Evolutionary conservation across 495 filamentous ascomycete genomes (phyloP), one percentile per base, ranked within the genome.

Genomic region (Barbatosphaeria neglecta): DNA sequence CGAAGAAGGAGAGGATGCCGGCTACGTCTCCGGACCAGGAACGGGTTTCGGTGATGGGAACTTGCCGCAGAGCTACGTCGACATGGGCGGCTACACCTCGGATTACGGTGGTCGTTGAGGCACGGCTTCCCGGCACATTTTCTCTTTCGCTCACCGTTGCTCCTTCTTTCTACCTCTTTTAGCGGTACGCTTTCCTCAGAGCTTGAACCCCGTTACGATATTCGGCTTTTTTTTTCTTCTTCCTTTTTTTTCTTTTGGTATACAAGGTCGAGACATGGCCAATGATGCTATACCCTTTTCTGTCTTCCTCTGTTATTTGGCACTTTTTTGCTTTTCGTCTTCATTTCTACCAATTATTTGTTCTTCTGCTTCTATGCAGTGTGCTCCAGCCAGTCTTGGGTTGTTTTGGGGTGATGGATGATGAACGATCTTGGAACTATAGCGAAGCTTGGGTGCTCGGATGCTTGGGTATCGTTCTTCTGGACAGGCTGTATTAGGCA

Each of bases 1-100:
- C 44, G 75, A 80, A 44, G 78, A 80, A 27, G 72, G 66, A 3
- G 78, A 81, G 10, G 81, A 82, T 28, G 64, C 63, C 4, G 77
- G 74, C 7, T 80, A 76, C 48, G 68, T 78, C n/a, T 74, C 69
- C 27, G 73, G 72, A 0, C 72, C 74, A 2, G 72, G 70, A 5
- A 66, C 62, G 11, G 70, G 71, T 0, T 75, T 70, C 45, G 69
- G 68, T 8, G 69, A 65, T 17, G 67, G 69, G 6, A 63, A 72
- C 51, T 59, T 75, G 61, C 63, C 65, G 27, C 67, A 74, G 46
- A 64, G 67, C 45, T 68, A 68, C 46, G 70, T 69, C 3, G 72
- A 74, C 31, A 65, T 72, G 22, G 69, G n/a, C n/a, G n/a, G 66
- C 20, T 78, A 78, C 44, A 65, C 69, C 9, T 75, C 73, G 43